Base-by-base conservation (phyloP, 441 rosid genomes). In the Jatropha podagrica region DNA sequence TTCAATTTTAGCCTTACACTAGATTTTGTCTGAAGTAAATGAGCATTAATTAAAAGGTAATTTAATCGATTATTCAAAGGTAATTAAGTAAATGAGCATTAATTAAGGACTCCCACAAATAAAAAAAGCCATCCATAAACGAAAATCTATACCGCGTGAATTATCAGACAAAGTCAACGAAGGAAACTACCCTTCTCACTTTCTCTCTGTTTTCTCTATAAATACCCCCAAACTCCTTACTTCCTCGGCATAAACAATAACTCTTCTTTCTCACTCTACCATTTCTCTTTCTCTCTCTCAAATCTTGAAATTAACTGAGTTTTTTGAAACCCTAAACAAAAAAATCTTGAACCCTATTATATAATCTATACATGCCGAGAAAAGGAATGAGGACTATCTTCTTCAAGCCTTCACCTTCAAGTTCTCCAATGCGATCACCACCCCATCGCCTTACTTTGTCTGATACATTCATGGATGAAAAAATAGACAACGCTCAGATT, bases 391-490 rank as follows among this genome's bases (percentile, higher is more conserved):
- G 79, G 74, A 76, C 66, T 17, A 9, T 67, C 7, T 79, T 87
- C 73, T 76, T 68, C 71, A 84, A 84, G n/a, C 63, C 79, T 17
- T 74, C 88, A 1, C 51, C 88, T 4, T 73, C 80, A 20, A 46
- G 40, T 56, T 76, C 90, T 0, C 86, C 87, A 0, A 54, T 84
- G 10, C 51, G 77, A 7, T 69, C 88, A 0, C 86, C 86, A 40
- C 79, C 55, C 38, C 85, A 38, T 41, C 85, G 75, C 71, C 85
- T 74, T 68, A 84, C 88, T 4, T 77, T 86, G 79, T 85, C 89
- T 26, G 88, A 83, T 5, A 68, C 90, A 17, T 66, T 81, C 4
- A 81, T 88, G 65, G 84, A 79, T 15, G 89, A 92, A 38, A 82
- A 75, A 62, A 58, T 92, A 11, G 83, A 83, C 3, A 74, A 2